Conservation (phyloP, 2,329 filamentous ascomycete species). For the Trichoderma gracile region DNA sequence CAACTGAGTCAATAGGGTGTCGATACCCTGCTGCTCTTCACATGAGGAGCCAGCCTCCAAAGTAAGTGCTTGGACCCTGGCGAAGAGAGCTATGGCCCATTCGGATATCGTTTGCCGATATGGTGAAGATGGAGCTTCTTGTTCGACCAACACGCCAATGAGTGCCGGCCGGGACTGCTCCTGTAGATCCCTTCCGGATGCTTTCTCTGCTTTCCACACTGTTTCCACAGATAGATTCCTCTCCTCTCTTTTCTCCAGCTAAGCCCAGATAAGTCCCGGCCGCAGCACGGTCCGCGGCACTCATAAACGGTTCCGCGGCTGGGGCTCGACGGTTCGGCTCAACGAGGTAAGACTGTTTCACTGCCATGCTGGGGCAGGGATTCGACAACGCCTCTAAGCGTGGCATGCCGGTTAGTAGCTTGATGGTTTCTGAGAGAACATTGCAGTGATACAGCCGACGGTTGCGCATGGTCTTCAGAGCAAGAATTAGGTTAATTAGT, state of each 20-base stretch:
- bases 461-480: background rate
- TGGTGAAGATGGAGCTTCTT: background rate
- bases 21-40: background rate
- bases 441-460: background rate
- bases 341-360: constrained; percentile 5
- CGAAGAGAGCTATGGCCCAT: background rate
- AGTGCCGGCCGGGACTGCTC: background rate
- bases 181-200: constrained; percentile 7
- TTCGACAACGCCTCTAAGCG: background rate
- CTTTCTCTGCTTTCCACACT: background rate
- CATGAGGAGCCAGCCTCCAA: background rate
- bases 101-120: background rate
- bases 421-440: background rate
- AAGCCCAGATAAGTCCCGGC: background rate
- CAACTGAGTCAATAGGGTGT: background rate
- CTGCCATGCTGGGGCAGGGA: background rate
- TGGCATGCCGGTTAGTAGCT: background rate
- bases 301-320: background rate
- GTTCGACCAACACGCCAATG: background rate
- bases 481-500: background rate
- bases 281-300: background rate
- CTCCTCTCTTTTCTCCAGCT: background rate
- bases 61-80: no score
- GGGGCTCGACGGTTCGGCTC: background rate
- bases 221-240: background rate